phyloP scores from a whole-genome alignment of 164 flowering plant species.

The Liquidambar formosana region DNA sequence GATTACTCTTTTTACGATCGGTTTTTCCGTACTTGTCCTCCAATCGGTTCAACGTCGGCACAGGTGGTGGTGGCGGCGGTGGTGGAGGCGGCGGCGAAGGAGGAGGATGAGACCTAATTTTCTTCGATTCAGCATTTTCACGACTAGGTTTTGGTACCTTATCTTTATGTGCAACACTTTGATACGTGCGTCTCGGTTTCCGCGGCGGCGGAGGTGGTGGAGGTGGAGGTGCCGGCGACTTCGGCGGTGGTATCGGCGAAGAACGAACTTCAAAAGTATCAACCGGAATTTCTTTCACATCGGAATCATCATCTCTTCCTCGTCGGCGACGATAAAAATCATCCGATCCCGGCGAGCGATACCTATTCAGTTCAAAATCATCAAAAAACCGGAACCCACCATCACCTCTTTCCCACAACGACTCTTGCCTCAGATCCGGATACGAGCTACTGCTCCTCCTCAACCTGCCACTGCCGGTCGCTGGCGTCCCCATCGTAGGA shows the following conservation, averaged over 20 bases:
- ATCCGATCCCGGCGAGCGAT: constrained; percentile 21
- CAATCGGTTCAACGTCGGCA: neutral
- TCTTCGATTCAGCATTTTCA: constrained; percentile 8
- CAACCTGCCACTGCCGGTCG: constrained; percentile 22
- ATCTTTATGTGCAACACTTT: constrained; percentile 12
- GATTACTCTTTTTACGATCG: constrained; percentile 46
- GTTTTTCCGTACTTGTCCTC: constrained; percentile 29
- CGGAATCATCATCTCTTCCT: constrained; percentile 18
- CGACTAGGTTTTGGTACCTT: constrained; percentile 6
- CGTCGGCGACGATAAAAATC: constrained; percentile 14
- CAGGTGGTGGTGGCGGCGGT: constrained; percentile 28
- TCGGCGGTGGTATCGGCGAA: constrained; percentile 17
- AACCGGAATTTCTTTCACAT: constrained; percentile 46
- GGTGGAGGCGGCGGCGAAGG: constrained; percentile 33
- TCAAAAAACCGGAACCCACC: constrained; percentile 49
- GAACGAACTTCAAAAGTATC: constrained; percentile 43
- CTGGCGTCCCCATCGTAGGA: neutral
- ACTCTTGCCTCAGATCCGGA: constrained; percentile 65
- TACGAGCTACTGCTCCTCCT: constrained; percentile 73
- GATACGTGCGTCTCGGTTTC: constrained; percentile 26
- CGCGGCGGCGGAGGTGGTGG: constrained; percentile 34
- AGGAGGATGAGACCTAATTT: constrained; percentile 14
- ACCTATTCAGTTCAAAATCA: constrained; percentile 52
- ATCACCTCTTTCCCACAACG: constrained; percentile 33
- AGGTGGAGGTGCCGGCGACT: constrained; percentile 27